Evolutionary conservation across 192 early-diverging fungal genomes (phyloP).

Genomic region (Geosiphon pyriformis): DNA sequence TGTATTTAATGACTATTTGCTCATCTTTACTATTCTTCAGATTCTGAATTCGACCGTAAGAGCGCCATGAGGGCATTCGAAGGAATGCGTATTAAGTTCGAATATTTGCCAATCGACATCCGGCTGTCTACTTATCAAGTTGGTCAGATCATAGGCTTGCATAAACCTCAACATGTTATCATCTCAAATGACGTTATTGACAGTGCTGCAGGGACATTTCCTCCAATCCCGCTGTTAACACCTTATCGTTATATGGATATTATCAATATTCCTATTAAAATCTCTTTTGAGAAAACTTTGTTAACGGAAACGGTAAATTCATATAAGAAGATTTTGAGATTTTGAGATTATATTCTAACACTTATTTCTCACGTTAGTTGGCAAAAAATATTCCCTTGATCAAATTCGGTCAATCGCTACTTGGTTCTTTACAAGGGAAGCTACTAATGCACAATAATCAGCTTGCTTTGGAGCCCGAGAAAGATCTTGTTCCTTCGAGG

Average conservation of each 20-base stretch:
- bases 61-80: conserved; percentile 33
- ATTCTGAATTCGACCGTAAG: conserved; percentile 32
- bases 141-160: conserved; percentile 28
- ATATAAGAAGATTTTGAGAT: neutral
- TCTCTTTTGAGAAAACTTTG: neutral
- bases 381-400: conserved; percentile 8
- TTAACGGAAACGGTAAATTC: neutral
- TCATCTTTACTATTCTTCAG: conserved; percentile 14
- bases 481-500: neutral
- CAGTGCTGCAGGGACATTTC: neutral
- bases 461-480: neutral
- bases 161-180: conserved; percentile 34
- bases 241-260: conserved; percentile 7
- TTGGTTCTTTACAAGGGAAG: conserved; percentile 4
- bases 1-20: neutral
- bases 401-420: neutral
- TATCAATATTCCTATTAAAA: conserved; percentile 13
- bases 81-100: conserved; percentile 30
- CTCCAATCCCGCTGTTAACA: neutral
- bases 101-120: conserved; percentile 31
- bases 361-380: conserved; percentile 3
- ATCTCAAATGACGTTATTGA: conserved; percentile 18
- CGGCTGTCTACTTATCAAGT: conserved; percentile 33
- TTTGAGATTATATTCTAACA: neutral
- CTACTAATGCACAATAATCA: neutral